Evolutionary conservation across 2,329 filamentous ascomycete species (phyloP).

Genomic region (Penicillium hordei): DNA sequence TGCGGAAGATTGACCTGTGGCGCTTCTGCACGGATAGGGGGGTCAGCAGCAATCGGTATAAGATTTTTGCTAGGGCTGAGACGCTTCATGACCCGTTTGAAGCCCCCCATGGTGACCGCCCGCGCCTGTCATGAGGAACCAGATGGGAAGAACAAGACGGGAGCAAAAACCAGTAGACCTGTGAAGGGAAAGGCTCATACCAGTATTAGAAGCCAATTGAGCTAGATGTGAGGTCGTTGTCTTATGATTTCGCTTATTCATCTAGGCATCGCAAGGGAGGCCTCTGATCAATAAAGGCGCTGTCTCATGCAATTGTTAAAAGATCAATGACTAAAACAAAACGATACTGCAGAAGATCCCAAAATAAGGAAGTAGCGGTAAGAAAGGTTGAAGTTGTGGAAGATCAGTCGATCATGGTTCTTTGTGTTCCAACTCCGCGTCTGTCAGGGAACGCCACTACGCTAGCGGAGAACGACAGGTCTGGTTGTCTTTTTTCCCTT

Average conservation of each 20-base stretch:
- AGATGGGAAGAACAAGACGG: background rate
- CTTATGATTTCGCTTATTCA: conserved; percentile 10
- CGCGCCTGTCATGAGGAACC: conserved; percentile 10
- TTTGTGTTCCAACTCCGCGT: conserved; percentile 12
- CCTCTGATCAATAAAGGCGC: conserved; percentile 2
- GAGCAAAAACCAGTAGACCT: conserved; percentile 7
- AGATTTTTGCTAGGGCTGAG: conserved; percentile 14
- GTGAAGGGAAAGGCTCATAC: conserved; percentile 3
- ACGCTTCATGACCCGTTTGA: conserved; percentile 31
- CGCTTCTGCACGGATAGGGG: conserved; percentile 27
- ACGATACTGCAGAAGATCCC: background rate
- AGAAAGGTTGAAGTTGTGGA: background rate
- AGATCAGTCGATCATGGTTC: conserved; percentile 5
- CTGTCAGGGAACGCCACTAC: conserved; percentile 10
- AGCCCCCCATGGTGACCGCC: conserved; percentile 28
- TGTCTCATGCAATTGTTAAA: conserved; percentile 4
- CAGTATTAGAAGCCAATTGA: conserved; percentile 5
- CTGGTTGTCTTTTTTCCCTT: background rate
- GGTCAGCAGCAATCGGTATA: conserved; percentile 27
- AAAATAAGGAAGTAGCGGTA: background rate
- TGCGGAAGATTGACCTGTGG: conserved; percentile 41
- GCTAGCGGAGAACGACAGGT: background rate
- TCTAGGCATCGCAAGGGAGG: conserved; percentile 12
- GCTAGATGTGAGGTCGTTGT: background rate
- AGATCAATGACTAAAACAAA: background rate